Percentiles rank a stretch among this genome's conserved stretches.
These are phyloP conservation scores for Mycena maculata DNA, from an alignment of 768 basidiomycete genomes.

Conservation along the genomic window DNA sequence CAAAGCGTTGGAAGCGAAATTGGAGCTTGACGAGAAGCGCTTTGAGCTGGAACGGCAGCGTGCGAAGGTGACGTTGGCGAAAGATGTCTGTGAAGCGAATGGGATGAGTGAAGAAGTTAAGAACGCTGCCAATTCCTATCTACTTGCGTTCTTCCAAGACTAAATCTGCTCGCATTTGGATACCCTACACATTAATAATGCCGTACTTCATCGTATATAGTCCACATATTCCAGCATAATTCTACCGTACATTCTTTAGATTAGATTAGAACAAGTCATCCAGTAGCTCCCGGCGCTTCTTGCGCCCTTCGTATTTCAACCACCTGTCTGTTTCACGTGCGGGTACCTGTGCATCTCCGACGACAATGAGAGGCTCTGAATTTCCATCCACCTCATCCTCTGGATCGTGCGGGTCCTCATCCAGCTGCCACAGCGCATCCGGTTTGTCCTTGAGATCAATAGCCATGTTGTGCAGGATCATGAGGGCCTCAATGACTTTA, in stretches of 20 bases:
- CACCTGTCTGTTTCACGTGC: not conserved
- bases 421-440: constrained; percentile 8
- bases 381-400: not conserved
- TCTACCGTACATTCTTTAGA: not conserved
- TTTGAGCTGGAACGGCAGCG: no score
- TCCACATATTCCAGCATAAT: no score
- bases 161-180: no score
- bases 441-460: constrained; percentile 34
- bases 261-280: not conserved
- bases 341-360: not conserved
- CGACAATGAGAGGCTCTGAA: not conserved
- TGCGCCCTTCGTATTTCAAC: not conserved
- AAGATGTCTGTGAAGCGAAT: no score
- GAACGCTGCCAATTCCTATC: no score
- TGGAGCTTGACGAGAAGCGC: no score
- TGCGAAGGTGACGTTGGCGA: no score
- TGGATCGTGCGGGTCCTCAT: constrained; percentile 5
- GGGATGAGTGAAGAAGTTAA: no score
- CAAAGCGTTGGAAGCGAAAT: no score
- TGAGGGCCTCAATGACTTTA: constrained; percentile 34
- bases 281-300: not conserved
- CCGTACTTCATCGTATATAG: no score
- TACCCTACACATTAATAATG: no score
- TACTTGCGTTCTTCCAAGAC: no score
- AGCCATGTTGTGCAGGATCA: constrained; percentile 41